Percentiles rank a stretch among this genome's conserved stretches.
Evolutionary conservation across 2,329 filamentous ascomycete species (phyloP).

Genomic region (Fusarium newnesense): DNA sequence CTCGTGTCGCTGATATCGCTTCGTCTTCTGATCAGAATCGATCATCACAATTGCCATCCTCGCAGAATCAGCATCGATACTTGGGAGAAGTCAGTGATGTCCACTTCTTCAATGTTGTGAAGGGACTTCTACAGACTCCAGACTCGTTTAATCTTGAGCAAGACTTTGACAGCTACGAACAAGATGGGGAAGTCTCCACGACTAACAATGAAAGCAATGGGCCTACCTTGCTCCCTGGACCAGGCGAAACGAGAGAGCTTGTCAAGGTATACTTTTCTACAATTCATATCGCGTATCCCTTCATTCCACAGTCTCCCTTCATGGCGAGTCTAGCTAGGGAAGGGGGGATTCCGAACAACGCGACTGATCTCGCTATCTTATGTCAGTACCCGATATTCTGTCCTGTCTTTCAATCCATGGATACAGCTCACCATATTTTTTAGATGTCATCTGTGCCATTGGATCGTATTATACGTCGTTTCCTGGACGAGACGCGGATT

Average conservation of each 20-base stretch:
- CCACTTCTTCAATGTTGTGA: not conserved
- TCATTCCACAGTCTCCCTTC: not conserved
- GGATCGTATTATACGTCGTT: not conserved
- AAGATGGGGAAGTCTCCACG: not conserved
- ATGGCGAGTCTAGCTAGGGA: not conserved
- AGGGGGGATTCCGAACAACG: not conserved
- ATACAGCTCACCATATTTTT: not conserved
- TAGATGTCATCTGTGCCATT: not conserved
- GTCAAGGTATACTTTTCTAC: not conserved
- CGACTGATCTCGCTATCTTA: not conserved
- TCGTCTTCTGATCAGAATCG: not conserved
- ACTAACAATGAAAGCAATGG: not conserved
- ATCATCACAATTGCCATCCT: not conserved
- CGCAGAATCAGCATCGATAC: not conserved
- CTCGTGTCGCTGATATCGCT: not conserved
- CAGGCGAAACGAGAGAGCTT: not conserved
- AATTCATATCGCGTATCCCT: not conserved
- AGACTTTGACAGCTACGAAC: not conserved
- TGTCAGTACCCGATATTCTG: not conserved
- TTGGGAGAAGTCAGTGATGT: not conserved
- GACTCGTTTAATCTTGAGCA: not conserved
- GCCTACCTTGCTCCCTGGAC: not conserved
- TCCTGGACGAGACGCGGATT: not conserved
- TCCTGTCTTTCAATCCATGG: not conserved
- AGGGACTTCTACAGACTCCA: not conserved